Conservation (phyloP, 2,329 filamentous ascomycete species). For the Arthroderma sp. region DNA sequence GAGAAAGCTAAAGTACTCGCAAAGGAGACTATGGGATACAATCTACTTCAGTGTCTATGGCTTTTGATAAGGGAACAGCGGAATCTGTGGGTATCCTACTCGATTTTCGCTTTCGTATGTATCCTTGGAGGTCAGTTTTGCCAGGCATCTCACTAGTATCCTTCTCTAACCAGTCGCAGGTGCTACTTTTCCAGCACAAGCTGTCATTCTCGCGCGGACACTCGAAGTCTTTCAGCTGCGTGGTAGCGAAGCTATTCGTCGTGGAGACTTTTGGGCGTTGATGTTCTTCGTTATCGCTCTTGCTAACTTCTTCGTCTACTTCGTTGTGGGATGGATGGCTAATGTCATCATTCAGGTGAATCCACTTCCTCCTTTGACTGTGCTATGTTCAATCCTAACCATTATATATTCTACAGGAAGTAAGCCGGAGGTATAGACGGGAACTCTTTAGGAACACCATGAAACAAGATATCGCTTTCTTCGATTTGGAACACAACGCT, state of each 20-base stretch:
- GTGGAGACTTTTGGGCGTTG: conserved; percentile 44
- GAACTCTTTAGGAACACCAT: conserved; percentile 52
- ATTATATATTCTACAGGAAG: conserved; percentile 57
- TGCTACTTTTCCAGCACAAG: conserved; percentile 45
- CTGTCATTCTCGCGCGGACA: conserved; percentile 49
- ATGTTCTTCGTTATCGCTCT: conserved; percentile 51
- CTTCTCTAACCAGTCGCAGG: conserved; percentile 36
- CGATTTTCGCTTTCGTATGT: conserved; percentile 39
- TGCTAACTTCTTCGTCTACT: conserved; percentile 50
- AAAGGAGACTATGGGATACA: conserved; percentile 11
- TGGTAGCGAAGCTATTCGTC: conserved; percentile 38
- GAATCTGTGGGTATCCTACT: conserved; percentile 12
- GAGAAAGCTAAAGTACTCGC: not conserved
- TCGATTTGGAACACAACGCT: conserved; percentile 57
- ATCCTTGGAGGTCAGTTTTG: conserved; percentile 32
- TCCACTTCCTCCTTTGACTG: conserved; percentile 50
- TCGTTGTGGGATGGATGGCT: conserved; percentile 47
- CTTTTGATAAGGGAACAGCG: not conserved
- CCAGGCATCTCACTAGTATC: not conserved
- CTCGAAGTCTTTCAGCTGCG: conserved; percentile 46
- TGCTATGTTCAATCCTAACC: conserved; percentile 51
- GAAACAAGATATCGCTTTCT: conserved; percentile 55
- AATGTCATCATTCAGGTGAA: conserved; percentile 55
- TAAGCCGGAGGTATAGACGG: conserved; percentile 22
- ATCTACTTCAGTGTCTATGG: conserved; percentile 19